phyloP scores from a whole-genome alignment of 1,139 yeast genomes.

The Debaryomycetaceae sp. region DNA sequence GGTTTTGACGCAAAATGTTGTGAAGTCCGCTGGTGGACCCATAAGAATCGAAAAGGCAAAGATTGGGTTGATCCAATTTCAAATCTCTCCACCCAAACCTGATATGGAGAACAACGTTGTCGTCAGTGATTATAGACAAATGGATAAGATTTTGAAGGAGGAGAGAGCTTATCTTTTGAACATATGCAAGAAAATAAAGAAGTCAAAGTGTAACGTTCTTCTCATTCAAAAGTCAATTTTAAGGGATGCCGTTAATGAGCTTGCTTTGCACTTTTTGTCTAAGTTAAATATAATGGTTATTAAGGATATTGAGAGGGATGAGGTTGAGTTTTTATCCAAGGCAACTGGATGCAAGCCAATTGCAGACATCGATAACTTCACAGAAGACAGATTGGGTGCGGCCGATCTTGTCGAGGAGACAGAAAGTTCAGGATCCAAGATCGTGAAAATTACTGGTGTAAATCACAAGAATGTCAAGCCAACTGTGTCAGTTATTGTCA shows the following conservation, averaged over 20 bases:
- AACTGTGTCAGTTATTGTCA: constrained; percentile 85
- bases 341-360: constrained; percentile 93
- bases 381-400: constrained; percentile 87
- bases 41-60: constrained; percentile 89
- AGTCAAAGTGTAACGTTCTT: constrained; percentile 93
- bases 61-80: constrained; percentile 92
- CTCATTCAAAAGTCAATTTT: constrained; percentile 91
- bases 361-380: constrained; percentile 88
- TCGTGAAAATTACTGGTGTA: constrained; percentile 88
- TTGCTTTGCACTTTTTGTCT: constrained; percentile 90
- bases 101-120: constrained; percentile 98
- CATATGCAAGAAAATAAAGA: constrained; percentile 93
- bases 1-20: constrained; percentile 84
- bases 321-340: constrained; percentile 88
- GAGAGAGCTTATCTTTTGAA: constrained; percentile 93
- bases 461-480: constrained; percentile 55
- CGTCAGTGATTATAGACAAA: constrained; percentile 95
- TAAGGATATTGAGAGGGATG: constrained; percentile 95
- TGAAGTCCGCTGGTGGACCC: constrained; percentile 95
- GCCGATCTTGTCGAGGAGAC: constrained; percentile 93
- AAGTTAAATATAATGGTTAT: constrained; percentile 91
- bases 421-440: constrained; percentile 89
- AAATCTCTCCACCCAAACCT: constrained; percentile 97
- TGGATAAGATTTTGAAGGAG: constrained; percentile 97
- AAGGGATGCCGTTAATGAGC: constrained; percentile 95